A percentile compares a stretch with the other conserved stretches of the same genome.
phyloP scores from a whole-genome alignment of 371 early-diverging fungal genomes.

The Mortierella sp. region DNA sequence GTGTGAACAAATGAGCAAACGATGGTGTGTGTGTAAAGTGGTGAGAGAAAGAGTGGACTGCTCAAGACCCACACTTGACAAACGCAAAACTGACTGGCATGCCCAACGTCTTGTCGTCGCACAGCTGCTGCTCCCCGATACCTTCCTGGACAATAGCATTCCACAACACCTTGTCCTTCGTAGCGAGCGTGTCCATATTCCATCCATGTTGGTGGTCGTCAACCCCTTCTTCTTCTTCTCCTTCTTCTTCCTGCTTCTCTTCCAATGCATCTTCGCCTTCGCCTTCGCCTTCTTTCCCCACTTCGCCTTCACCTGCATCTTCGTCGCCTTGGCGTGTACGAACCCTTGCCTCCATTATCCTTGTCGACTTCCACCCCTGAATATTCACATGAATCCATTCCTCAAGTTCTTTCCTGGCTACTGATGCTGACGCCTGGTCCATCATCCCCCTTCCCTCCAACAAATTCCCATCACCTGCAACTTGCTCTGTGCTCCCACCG shows the following conservation, averaged over 20 bases:
- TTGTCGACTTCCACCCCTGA: background rate
- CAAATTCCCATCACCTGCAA: too few species aligned
- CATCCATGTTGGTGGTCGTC: slow-evolving; percentile 57
- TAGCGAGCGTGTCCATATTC: slow-evolving; percentile 77
- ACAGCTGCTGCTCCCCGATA: too few species aligned
- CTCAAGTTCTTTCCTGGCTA: slow-evolving; percentile 36
- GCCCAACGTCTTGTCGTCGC: background rate
- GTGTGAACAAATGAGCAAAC: too few species aligned
- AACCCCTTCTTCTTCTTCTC: slow-evolving; percentile 54
- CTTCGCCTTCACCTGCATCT: too few species aligned
- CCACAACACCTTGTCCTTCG: slow-evolving; percentile 15
- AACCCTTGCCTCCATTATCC: too few species aligned
- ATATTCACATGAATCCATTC: slow-evolving; percentile 43
- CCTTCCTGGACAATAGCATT: background rate
- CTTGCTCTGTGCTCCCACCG: background rate
- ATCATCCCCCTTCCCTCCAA: slow-evolving; percentile 4
- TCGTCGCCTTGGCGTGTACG: too few species aligned
- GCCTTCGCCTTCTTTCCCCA: background rate
- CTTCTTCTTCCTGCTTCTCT: background rate
- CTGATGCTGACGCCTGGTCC: slow-evolving; percentile 8
- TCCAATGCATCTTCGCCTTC: background rate
- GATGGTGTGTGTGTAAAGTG: too few species aligned
- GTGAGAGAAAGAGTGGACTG: background rate
- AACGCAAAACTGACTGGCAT: slow-evolving; percentile 7
- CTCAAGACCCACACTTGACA: background rate